Evolutionary conservation across 495 filamentous ascomycete genomes (phyloP).

Genomic region (Podospora pseudoanserina): DNA sequence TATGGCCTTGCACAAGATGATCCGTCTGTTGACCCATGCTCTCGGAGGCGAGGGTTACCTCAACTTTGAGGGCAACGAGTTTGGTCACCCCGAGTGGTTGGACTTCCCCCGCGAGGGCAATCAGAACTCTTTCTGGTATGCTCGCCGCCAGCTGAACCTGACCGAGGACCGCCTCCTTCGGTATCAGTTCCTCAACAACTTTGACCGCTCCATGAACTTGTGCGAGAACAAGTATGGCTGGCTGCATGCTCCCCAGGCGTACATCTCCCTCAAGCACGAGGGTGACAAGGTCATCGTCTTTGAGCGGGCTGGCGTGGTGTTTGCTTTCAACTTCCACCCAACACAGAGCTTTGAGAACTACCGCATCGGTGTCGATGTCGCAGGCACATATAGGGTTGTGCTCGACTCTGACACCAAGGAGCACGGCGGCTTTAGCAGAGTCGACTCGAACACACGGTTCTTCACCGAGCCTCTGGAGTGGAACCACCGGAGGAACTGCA

Average conservation of each 20-base stretch:
- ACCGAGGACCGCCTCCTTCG: slow-evolving; percentile 81
- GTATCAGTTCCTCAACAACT: slow-evolving; percentile 90
- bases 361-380: slow-evolving; percentile 76
- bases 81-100: slow-evolving; percentile 98
- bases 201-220: slow-evolving; percentile 87
- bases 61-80: slow-evolving; percentile 98
- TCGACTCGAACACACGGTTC: slow-evolving; percentile 75
- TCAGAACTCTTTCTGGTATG: slow-evolving; percentile 95
- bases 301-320: slow-evolving; percentile 84
- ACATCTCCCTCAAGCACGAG: slow-evolving; percentile 92
- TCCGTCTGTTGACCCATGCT: slow-evolving; percentile 85
- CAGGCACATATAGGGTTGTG: slow-evolving; percentile 85
- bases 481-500: slow-evolving; percentile 85
- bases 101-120: slow-evolving; percentile 96
- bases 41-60: slow-evolving; percentile 98
- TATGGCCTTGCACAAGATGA: slow-evolving; percentile 93
- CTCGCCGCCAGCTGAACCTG: slow-evolving; percentile 89
- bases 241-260: slow-evolving; percentile 83
- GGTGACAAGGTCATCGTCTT: slow-evolving; percentile 93
- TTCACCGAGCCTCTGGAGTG: slow-evolving; percentile 86
- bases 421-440: slow-evolving; percentile 75
- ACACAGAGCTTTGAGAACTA: slow-evolving; percentile 88
- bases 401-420: slow-evolving; percentile 74
- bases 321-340: slow-evolving; percentile 95
- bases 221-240: slow-evolving; percentile 88